phyloP scores from a whole-genome alignment of 768 basidiomycete genomes.

The Boletus tomentosulus region DNA sequence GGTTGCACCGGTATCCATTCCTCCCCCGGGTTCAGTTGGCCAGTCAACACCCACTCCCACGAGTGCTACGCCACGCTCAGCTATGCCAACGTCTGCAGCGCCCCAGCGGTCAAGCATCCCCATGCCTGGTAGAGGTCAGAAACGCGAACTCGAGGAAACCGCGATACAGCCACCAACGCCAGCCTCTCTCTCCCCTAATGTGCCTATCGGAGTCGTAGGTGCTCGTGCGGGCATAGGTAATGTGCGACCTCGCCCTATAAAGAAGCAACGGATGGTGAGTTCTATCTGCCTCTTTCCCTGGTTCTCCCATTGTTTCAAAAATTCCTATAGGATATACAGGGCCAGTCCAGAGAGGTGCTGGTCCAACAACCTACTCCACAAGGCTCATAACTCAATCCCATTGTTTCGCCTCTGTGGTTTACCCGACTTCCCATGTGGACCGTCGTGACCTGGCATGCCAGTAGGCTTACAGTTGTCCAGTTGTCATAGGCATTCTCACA shows the following conservation, averaged over 20 bases:
- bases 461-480: neutral
- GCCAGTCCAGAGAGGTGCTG: conserved; percentile 58
- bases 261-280: conserved; percentile 73
- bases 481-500: conserved; percentile 3
- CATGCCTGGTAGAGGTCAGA: conserved; percentile 27
- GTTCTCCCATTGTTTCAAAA: neutral
- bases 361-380: conserved; percentile 75
- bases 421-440: conserved; percentile 5
- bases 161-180: conserved; percentile 21
- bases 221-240: conserved; percentile 57
- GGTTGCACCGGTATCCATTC: conserved; percentile 32
- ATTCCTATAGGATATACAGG: conserved; percentile 50
- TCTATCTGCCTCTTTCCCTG: neutral
- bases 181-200: conserved; percentile 19
- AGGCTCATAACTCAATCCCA: conserved; percentile 40
- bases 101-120: conserved; percentile 19
- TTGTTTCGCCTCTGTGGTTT: conserved; percentile 1
- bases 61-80: conserved; percentile 29
- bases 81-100: conserved; percentile 21
- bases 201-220: conserved; percentile 35
- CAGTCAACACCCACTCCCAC: conserved; percentile 32
- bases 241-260: conserved; percentile 62
- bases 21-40: conserved; percentile 23
- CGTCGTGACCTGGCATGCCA: conserved; percentile 8
- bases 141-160: conserved; percentile 31